Percentiles rank a stretch among this genome's conserved stretches.
Evolutionary conservation across 164 flowering plant species (phyloP).

Genomic region (Tinospora cordifolia): DNA sequence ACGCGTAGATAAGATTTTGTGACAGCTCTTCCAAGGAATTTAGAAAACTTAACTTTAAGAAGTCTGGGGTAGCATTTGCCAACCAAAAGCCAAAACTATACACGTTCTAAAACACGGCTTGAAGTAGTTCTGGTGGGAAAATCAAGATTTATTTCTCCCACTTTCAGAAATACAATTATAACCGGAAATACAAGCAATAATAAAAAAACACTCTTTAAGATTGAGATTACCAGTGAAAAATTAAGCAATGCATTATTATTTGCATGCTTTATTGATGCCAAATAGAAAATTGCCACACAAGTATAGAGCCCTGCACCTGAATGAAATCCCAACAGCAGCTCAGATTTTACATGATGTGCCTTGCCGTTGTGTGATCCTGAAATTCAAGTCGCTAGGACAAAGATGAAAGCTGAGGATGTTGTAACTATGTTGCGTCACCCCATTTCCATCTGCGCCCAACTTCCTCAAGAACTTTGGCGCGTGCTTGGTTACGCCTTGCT

Average conservation of each 20-base stretch:
- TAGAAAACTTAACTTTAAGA: no score
- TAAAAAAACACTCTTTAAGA: background rate
- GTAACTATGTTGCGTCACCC: slow-evolving; percentile 20
- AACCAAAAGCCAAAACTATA: no score
- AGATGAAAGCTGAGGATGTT: background rate
- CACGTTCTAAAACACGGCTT: no score
- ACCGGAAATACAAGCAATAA: background rate
- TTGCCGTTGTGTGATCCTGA: background rate
- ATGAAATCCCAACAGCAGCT: background rate
- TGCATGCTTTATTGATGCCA: background rate
- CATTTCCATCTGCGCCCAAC: slow-evolving; percentile 82
- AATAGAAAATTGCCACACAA: background rate
- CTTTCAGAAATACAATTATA: no score
- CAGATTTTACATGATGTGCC: background rate
- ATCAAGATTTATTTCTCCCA: no score
- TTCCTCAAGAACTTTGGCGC: slow-evolving; percentile 74
- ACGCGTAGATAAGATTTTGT: no score
- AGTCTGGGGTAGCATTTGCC: no score
- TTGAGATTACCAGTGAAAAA: background rate
- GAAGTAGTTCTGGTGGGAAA: no score
- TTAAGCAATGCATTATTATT: background rate
- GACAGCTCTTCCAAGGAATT: no score
- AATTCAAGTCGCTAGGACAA: background rate
- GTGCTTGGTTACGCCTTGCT: slow-evolving; percentile 74
- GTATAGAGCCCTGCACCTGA: background rate